These are phyloP conservation scores for Lipomyces kockii DNA, from an alignment of 805 yeast genomes.

Conservation along the genomic window DNA sequence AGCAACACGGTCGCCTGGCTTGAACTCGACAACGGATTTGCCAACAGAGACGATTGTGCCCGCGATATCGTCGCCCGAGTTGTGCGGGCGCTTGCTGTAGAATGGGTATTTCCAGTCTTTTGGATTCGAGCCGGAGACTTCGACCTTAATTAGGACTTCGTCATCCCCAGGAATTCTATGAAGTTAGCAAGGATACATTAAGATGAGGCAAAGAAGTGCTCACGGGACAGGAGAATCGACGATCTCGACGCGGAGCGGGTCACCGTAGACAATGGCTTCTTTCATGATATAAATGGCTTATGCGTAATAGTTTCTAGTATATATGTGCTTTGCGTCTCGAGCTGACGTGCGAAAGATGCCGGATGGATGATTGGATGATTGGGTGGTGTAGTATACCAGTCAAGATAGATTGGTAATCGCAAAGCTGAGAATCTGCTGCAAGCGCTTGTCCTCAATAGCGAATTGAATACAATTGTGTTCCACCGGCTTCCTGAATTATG, in stretches of 20 bases:
- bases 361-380: background rate
- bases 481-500: background rate
- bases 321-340: background rate
- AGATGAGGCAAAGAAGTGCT: background rate
- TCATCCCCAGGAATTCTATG: conserved; percentile 10
- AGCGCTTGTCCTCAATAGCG: background rate
- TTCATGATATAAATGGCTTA: conserved; percentile 8
- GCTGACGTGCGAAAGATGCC: background rate
- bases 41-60: conserved; percentile 23
- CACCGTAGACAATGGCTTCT: conserved; percentile 14
- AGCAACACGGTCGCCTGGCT: conserved; percentile 25
- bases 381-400: background rate
- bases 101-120: conserved; percentile 28
- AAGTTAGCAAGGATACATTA: background rate
- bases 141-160: conserved; percentile 25
- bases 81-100: conserved; percentile 7
- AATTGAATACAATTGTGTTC: background rate
- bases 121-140: conserved; percentile 23
- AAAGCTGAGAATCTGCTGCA: no score
- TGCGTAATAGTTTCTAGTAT: no score
- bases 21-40: conserved; percentile 16
- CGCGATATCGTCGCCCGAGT: conserved; percentile 29
- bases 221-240: conserved; percentile 13
- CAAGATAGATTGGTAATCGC: background rate
- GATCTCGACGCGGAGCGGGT: conserved; percentile 7